Base-by-base conservation (phyloP, 495 filamentous ascomycete species). In the Penicillium lagena region DNA sequence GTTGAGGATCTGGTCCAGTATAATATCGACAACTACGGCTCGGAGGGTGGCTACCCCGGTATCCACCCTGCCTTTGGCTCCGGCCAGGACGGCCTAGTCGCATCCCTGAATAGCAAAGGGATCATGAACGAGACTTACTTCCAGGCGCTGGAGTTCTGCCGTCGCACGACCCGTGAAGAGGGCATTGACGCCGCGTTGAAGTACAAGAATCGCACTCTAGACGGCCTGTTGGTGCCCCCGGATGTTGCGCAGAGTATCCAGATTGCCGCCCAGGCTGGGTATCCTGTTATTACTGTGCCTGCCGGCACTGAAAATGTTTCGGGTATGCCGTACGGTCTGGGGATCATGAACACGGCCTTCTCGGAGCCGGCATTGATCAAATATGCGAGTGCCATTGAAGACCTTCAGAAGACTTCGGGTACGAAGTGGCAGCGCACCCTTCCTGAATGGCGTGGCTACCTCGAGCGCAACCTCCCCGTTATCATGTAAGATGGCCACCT, bases 291-390 rank as follows among this genome's bases (percentile, higher is more conserved):
- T 47, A 87, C 83, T 3, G 54, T 89, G 1, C 85, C 85, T 1
- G 82, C 75, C 2, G 78, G 76, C 11, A 61, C 73, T 9, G 67
- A 72, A 51, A 41, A 62, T 27, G 58, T 44, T 14, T 84, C 69
- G 1, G 80, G 82, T 9, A 85, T 89, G 78, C 82, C 82, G 1
- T 86, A 81, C 54, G 84, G 85, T 1, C 58, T 89, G 15, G 80
- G 73, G 2, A 64, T 89, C 33, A 78, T 87, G 74, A 62, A 67
- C 29, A 83, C 81, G 3, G 84, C 84, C 1, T 87, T 72, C 59
- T 71, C 70, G 4, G 85, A 89, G 57, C 64, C 64, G 1, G 68
- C 64, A 36, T 60, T 88, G 43, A 66, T 87, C 39, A 79, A 72
- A 63, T 85, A 73, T 49, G 83, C 71, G 7, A 80, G 76, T 58